Evolutionary conservation across 176 grass and related monocot genomes (phyloP).

Genomic region (Pontederia paniculata): DNA sequence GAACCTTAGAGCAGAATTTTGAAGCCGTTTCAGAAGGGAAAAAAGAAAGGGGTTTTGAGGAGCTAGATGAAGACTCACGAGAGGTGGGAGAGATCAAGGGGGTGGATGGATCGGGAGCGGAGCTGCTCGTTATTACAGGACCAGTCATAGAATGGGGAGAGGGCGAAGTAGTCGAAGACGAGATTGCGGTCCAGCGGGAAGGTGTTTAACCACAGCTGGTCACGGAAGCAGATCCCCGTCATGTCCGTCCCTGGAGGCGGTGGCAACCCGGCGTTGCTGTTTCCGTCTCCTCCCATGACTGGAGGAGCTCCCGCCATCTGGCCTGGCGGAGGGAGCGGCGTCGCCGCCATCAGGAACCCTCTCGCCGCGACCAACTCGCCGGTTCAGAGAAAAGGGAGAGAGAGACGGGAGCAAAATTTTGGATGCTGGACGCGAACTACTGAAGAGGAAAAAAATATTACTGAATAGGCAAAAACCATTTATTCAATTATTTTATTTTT

Average conservation of each 20-base stretch:
- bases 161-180: slow-evolving; percentile 98
- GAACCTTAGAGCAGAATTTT: no score
- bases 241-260: slow-evolving; percentile 89
- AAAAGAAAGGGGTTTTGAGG: neutral
- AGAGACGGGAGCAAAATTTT: no score
- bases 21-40: neutral
- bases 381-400: no score
- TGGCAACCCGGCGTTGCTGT: slow-evolving; percentile 23
- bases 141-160: slow-evolving; percentile 94
- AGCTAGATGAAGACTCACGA: slow-evolving; percentile 23
- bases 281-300: slow-evolving; percentile 22
- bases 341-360: no score
- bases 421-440: no score
- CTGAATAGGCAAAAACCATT: no score
- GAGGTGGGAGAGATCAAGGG: slow-evolving; percentile 86
- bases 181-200: slow-evolving; percentile 92
- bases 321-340: slow-evolving; percentile 28
- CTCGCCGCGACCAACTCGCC: no score
- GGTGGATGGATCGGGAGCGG: slow-evolving; percentile 86
- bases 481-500: no score
- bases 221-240: slow-evolving; percentile 98
- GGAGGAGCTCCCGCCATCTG: slow-evolving; percentile 5
- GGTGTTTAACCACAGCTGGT: slow-evolving; percentile 96
- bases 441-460: no score
- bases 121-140: slow-evolving; percentile 91